Conservation (phyloP, 2,329 filamentous ascomycete species). For the Verticillium albo-atrum region DNA sequence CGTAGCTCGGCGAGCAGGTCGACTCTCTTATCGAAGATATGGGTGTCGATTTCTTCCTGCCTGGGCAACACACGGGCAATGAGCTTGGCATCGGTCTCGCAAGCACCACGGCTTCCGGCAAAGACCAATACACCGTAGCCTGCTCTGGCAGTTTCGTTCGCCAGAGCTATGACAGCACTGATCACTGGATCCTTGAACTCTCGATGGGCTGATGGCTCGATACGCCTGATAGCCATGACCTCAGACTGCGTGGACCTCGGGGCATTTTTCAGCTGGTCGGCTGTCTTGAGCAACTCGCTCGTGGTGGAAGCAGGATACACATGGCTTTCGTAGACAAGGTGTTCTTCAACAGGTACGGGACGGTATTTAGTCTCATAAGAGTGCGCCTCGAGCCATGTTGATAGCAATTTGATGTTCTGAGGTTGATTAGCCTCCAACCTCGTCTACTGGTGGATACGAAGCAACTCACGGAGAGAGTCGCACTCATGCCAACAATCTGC, state of each 20-base stretch:
- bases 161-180: slow-evolving; percentile 67
- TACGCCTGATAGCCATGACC: slow-evolving; percentile 34
- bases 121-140: slow-evolving; percentile 72
- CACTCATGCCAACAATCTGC: slow-evolving; percentile 77
- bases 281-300: slow-evolving; percentile 52
- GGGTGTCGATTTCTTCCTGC: slow-evolving; percentile 36
- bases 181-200: slow-evolving; percentile 61
- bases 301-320: slow-evolving; percentile 60
- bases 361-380: slow-evolving; percentile 70
- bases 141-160: slow-evolving; percentile 62
- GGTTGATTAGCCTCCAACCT: background rate
- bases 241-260: slow-evolving; percentile 25
- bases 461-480: slow-evolving; percentile 63
- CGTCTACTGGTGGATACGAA: background rate
- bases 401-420: slow-evolving; percentile 66
- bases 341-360: slow-evolving; percentile 71
- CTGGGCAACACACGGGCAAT: slow-evolving; percentile 64
- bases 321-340: slow-evolving; percentile 66
- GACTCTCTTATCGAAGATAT: slow-evolving; percentile 51
- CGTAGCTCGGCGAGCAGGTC: slow-evolving; percentile 64
- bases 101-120: slow-evolving; percentile 62
- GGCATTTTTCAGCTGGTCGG: slow-evolving; percentile 41
- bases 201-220: slow-evolving; percentile 53
- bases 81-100: slow-evolving; percentile 63
- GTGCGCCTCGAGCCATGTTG: slow-evolving; percentile 65